Evolutionary conservation across 208 protist species (phyloP).

Genomic region (Acanthamoeba quina): DNA sequence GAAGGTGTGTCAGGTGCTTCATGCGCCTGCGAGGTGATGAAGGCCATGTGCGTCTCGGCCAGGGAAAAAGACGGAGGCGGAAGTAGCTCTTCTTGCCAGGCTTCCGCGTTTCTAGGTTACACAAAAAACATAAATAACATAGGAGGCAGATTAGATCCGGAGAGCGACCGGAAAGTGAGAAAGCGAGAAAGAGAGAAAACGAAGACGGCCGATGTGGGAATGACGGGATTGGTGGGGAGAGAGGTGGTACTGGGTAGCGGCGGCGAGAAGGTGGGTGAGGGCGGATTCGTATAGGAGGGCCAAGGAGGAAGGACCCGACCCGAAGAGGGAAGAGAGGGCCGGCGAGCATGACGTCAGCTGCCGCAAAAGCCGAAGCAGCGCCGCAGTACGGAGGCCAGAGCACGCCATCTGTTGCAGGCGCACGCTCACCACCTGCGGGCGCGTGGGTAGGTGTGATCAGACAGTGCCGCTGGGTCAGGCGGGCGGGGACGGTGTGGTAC

Average conservation of each 20-base stretch:
- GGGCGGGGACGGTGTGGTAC: background rate
- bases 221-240: background rate
- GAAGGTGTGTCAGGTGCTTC: background rate
- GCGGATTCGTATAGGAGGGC: background rate
- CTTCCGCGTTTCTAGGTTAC: background rate
- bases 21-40: too few relatives aligned
- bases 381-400: background rate
- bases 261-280: background rate
- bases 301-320: background rate
- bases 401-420: background rate
- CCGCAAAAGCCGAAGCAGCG: background rate
- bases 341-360: background rate
- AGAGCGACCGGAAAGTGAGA: background rate
- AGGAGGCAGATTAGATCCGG: background rate
- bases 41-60: background rate
- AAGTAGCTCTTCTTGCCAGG: background rate
- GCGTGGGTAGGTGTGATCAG: background rate
- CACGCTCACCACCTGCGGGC: background rate
- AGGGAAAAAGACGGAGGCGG: background rate
- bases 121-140: background rate
- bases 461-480: background rate
- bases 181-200: too few relatives aligned
- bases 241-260: background rate
- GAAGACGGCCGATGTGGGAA: background rate
- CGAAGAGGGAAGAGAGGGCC: background rate